Evolutionary conservation across 306 rosid species (phyloP).

Genomic region (Gastrolobium villosum): DNA sequence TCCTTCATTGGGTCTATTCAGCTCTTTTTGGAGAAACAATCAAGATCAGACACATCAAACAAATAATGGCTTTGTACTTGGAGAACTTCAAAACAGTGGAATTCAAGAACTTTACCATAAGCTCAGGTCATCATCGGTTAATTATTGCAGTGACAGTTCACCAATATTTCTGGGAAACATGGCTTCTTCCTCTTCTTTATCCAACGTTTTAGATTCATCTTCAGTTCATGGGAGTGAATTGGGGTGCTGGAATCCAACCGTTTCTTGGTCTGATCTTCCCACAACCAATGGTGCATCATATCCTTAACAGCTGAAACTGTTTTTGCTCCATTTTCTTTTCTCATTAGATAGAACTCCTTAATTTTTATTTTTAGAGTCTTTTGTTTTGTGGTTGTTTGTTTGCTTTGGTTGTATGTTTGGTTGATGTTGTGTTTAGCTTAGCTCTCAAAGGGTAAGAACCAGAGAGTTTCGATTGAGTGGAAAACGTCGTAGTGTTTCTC

Average conservation of each 20-base stretch:
- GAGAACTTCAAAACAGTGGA: conserved; percentile 63
- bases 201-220: conserved; percentile 69
- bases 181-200: conserved; percentile 63
- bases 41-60: conserved; percentile 56
- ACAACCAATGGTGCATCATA: conserved; percentile 89
- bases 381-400: conserved; percentile 43
- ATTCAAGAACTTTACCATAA: conserved; percentile 87
- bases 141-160: conserved; percentile 56
- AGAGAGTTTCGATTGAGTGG: conserved; percentile 40
- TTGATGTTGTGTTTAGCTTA: conserved; percentile 58
- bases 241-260: conserved; percentile 87
- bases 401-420: conserved; percentile 44
- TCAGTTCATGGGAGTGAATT: conserved; percentile 68
- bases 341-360: background rate
- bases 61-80: conserved; percentile 51
- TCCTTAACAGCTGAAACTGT: conserved; percentile 50
- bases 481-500: conserved; percentile 38
- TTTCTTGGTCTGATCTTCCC: conserved; percentile 88
- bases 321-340: background rate
- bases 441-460: conserved; percentile 40
- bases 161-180: conserved; percentile 59
- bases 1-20: conserved; percentile 67
- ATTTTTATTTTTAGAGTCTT: conserved; percentile 23
- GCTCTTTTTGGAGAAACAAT: conserved; percentile 75
- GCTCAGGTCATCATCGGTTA: conserved; percentile 66